A percentile compares a stretch with the other conserved stretches of the same genome.
phyloP scores from a whole-genome alignment of 1,139 yeast species.

The Geotrichum australiense region DNA sequence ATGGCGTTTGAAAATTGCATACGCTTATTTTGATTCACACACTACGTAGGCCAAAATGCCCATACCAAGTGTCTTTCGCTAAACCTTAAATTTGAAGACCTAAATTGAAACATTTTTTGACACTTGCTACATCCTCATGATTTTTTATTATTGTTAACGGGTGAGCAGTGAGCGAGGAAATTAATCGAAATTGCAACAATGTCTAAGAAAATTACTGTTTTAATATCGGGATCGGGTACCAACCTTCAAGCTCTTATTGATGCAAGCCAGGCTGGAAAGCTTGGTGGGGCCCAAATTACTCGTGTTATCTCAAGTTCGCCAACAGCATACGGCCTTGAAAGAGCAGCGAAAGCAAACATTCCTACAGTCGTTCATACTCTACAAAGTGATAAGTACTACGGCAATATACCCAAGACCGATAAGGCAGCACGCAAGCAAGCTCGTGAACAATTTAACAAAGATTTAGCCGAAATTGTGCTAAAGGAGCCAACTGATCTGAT shows the following conservation, averaged over 20 bases:
- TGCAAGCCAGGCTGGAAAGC: slow-evolving; percentile 44
- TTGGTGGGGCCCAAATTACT: slow-evolving; percentile 49
- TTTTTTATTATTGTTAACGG: no score
- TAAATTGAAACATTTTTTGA: no score
- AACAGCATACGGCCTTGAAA: slow-evolving; percentile 72
- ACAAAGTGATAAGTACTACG: slow-evolving; percentile 53
- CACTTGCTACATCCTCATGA: no score
- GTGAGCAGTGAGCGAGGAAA: no score
- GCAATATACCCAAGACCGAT: slow-evolving; percentile 61
- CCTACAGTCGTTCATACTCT: slow-evolving; percentile 66
- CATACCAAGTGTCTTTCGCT: no score
- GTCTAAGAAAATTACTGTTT: slow-evolving; percentile 49
- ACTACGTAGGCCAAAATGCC: no score
- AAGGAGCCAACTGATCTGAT: slow-evolving; percentile 46
- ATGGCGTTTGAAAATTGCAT: no score
- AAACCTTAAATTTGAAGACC: no score
- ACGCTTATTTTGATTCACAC: no score
- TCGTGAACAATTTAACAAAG: slow-evolving; percentile 66
- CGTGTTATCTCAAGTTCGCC: slow-evolving; percentile 80
- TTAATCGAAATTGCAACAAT: background rate
- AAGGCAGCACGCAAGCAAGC: slow-evolving; percentile 50
- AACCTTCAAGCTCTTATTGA: slow-evolving; percentile 91
- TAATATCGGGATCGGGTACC: slow-evolving; percentile 92
- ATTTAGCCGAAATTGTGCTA: slow-evolving; percentile 63
- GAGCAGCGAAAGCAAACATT: slow-evolving; percentile 66